Conservation (phyloP, 352 stramenopile genomes). For the Aphanomyces stellatus region DNA sequence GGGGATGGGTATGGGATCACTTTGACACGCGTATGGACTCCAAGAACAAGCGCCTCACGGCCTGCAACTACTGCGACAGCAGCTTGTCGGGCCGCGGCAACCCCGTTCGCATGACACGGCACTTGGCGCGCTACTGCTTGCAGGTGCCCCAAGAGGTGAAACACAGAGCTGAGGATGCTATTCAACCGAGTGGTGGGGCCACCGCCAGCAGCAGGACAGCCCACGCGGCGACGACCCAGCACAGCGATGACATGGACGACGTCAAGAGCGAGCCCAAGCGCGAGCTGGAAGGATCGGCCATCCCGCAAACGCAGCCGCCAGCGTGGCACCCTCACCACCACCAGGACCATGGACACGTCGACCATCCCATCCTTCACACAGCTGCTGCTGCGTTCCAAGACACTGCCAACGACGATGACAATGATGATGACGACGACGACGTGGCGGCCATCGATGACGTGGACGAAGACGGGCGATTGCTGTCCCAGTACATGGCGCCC, state of each 20-base stretch:
- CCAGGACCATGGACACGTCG: too few species aligned
- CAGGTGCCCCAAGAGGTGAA: not conserved
- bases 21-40: not conserved
- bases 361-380: too few species aligned
- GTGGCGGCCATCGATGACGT: not conserved
- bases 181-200: too few species aligned
- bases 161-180: not conserved
- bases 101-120: not conserved
- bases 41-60: not conserved
- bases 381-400: not conserved
- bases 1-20: conserved; percentile 4
- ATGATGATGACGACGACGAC: not conserved
- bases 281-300: too few species aligned
- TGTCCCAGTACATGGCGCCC: not conserved
- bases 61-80: conserved; percentile 1
- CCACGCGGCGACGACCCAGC: too few species aligned
- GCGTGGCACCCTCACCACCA: too few species aligned
- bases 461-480: not conserved
- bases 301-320: not conserved
- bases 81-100: not conserved
- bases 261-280: too few species aligned
- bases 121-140: not conserved
- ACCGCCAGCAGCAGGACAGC: too few species aligned
- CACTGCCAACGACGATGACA: not conserved
- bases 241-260: not conserved